A percentile compares a stretch with the other conserved stretches of the same genome.
Evolutionary conservation across 257 asterid species (phyloP).

Genomic region (Haberlea rhodopensis): DNA sequence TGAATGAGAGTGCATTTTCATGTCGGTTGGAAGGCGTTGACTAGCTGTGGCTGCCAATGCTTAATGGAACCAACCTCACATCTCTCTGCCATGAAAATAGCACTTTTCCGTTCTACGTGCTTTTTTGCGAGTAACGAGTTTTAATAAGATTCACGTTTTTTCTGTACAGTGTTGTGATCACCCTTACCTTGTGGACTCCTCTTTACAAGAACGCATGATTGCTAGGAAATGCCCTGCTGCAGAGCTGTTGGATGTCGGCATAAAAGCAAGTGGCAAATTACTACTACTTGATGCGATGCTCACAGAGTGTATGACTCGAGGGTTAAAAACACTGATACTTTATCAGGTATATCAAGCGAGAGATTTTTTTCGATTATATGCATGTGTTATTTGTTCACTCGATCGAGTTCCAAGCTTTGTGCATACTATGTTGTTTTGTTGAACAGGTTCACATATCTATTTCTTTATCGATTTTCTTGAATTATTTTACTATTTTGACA

Average conservation of each 20-base stretch:
- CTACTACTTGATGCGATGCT: conserved; percentile 74
- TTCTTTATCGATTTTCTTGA: conserved; percentile 11
- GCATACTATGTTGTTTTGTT: conserved; percentile 7
- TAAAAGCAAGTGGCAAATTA: conserved; percentile 83
- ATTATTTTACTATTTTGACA: conserved; percentile 33
- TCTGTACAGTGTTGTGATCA: conserved; percentile 80
- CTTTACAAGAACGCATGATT: conserved; percentile 43
- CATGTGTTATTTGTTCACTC: neutral
- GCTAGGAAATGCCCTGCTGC: conserved; percentile 41
- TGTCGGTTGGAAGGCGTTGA: conserved; percentile 15
- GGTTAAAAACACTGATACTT: conserved; percentile 62
- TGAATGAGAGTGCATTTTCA: conserved; percentile 13
- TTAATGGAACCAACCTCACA: conserved; percentile 10
- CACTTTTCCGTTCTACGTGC: neutral
- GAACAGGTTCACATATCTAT: conserved; percentile 5
- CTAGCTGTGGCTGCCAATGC: conserved; percentile 13
- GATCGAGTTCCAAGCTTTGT: conserved; percentile 9
- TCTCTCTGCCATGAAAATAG: conserved; percentile 14
- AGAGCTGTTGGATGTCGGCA: conserved; percentile 59
- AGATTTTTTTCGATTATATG: conserved; percentile 17
- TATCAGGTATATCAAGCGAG: conserved; percentile 57
- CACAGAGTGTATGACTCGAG: conserved; percentile 48
- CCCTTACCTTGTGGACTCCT: conserved; percentile 66
- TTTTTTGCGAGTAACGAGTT: conserved; percentile 20
- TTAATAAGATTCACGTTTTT: conserved; percentile 23